phyloP scores from a whole-genome alignment of 441 rosid species.

The Aleurites moluccanus region DNA sequence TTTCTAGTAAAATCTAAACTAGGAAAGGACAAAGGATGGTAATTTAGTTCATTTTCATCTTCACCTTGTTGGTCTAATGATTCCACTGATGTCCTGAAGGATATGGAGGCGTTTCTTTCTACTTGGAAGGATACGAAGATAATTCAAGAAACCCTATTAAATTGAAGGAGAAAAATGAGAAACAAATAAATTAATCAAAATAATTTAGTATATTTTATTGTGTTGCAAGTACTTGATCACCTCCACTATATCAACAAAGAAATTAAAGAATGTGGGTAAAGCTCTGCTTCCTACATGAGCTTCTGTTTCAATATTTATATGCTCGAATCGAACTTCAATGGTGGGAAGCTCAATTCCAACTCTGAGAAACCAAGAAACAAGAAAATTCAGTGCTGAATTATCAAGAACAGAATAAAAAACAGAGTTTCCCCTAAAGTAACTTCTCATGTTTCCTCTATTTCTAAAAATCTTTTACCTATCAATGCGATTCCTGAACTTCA shows the following conservation, averaged over 20 bases:
- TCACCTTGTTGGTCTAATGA: slow-evolving; percentile 64
- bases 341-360: slow-evolving; percentile 66
- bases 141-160: slow-evolving; percentile 45
- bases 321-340: slow-evolving; percentile 71
- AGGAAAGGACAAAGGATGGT: background rate
- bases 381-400: background rate
- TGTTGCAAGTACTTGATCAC: slow-evolving; percentile 17
- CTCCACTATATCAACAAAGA: slow-evolving; percentile 45
- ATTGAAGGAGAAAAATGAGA: background rate
- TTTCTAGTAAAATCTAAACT: background rate
- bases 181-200: background rate
- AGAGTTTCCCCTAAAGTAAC: background rate
- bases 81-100: slow-evolving; percentile 66
- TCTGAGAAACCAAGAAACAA: slow-evolving; percentile 28
- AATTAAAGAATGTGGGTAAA: slow-evolving; percentile 57
- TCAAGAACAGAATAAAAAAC: background rate
- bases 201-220: background rate
- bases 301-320: slow-evolving; percentile 57
- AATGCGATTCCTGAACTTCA: slow-evolving; percentile 49
- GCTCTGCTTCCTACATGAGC: slow-evolving; percentile 74
- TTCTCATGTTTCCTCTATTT: background rate
- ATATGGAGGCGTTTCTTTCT: slow-evolving; percentile 53
- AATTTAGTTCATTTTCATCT: background rate
- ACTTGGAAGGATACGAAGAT: slow-evolving; percentile 52
- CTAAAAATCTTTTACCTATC: slow-evolving; percentile 40